These are phyloP conservation scores for Mycena filopes DNA, from an alignment of 768 basidiomycete species.

Conservation along the genomic window DNA sequence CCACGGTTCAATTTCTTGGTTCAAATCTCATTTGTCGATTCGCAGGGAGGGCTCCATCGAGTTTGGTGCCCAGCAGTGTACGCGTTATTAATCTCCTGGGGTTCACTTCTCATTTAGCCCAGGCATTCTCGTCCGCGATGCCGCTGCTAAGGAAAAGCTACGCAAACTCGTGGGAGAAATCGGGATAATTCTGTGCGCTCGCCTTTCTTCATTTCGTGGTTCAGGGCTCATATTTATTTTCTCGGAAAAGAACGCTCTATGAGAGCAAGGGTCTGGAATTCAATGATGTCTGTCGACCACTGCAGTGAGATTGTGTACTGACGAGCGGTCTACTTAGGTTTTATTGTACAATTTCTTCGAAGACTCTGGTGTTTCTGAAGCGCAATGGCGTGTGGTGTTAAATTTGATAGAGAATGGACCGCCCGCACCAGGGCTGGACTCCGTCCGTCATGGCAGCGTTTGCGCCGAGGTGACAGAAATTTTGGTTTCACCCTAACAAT, in stretches of 20 bases:
- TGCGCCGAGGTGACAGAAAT: conserved; percentile 62
- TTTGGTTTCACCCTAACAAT: neutral
- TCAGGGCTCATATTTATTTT: neutral
- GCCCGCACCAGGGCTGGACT: conserved; percentile 59
- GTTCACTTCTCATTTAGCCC: neutral
- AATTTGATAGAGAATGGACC: conserved; percentile 48
- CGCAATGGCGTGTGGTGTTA: conserved; percentile 71
- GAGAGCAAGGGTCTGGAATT: conserved; percentile 78
- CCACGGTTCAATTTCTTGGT: neutral
- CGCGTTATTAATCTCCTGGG: conserved; percentile 14
- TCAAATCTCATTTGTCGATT: neutral
- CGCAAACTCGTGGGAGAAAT: conserved; percentile 64
- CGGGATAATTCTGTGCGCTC: conserved; percentile 59
- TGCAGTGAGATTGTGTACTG: neutral
- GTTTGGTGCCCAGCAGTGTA: conserved; percentile 76
- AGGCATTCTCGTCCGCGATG: conserved; percentile 80
- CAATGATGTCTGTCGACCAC: conserved; percentile 58
- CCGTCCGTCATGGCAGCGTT: conserved; percentile 61
- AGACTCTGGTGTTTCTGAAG: conserved; percentile 61
- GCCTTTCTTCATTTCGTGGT: conserved; percentile 50
- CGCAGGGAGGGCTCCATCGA: conserved; percentile 59
- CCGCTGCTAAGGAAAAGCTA: conserved; percentile 58
- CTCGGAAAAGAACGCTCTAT: conserved; percentile 60
- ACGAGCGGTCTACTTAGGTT: conserved; percentile 48
- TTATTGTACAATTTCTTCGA: conserved; percentile 81